Percentiles rank a stretch among this genome's conserved stretches.
These are phyloP conservation scores for Aspergillus novofumigatus DNA, from an alignment of 2,329 filamentous ascomycete species.

Conservation along the genomic window DNA sequence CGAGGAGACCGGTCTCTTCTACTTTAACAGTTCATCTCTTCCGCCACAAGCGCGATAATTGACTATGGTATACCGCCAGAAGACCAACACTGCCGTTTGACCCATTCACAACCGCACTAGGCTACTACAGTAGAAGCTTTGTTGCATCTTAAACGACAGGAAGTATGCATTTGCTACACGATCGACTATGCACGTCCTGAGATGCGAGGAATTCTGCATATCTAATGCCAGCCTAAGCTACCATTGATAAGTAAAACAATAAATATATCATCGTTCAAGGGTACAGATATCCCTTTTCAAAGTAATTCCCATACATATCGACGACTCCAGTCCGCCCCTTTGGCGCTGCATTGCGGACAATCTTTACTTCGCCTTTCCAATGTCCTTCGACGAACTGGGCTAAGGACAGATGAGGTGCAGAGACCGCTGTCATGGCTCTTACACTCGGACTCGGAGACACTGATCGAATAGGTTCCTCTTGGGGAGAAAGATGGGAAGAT, in stretches of 20 bases:
- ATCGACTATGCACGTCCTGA: background rate
- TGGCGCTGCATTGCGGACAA: conserved; percentile 46
- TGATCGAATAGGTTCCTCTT: conserved; percentile 6
- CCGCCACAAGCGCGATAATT: background rate
- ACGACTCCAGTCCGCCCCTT: conserved; percentile 43
- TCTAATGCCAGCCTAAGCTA: background rate
- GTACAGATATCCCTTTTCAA: conserved; percentile 51
- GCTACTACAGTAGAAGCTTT: background rate
- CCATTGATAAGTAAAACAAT: background rate
- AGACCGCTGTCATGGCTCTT: conserved; percentile 3
- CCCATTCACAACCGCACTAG: background rate
- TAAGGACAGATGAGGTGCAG: conserved; percentile 22
- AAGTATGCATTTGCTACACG: background rate
- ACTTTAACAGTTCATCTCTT: background rate
- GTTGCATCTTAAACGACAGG: background rate
- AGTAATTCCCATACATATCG: conserved; percentile 52
- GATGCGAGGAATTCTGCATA: background rate
- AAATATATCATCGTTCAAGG: conserved; percentile 28
- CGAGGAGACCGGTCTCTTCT: background rate
- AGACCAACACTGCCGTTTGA: background rate
- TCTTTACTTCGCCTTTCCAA: conserved; percentile 57
- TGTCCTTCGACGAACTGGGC: conserved; percentile 50
- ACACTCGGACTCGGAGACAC: conserved; percentile 14
- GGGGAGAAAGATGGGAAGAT: conserved; percentile 12
- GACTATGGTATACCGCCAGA: background rate